Conservation (phyloP, 78 protist species). For the Guillardia theta region DNA sequence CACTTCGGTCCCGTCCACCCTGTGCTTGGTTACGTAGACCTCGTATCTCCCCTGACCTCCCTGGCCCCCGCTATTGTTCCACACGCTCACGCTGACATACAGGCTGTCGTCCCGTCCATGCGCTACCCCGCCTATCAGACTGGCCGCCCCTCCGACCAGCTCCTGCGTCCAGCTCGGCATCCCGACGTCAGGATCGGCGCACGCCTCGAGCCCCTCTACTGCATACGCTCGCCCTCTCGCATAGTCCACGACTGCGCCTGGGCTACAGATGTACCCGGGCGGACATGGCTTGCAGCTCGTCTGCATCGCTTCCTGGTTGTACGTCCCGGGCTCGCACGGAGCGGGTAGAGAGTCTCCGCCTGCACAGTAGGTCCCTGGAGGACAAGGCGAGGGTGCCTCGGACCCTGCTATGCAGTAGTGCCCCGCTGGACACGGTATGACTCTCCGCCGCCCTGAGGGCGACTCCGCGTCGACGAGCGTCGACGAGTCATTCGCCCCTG, state of each 20-base stretch:
- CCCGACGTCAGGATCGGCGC: neutral
- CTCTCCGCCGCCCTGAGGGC: neutral
- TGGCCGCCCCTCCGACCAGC: neutral
- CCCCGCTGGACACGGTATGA: conserved; percentile 43
- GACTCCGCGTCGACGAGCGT: neutral
- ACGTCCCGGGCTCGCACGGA: neutral
- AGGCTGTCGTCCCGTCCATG: neutral
- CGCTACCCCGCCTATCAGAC: neutral
- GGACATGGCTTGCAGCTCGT: neutral
- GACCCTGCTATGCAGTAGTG: conserved; percentile 65
- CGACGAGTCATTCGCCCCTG: neutral
- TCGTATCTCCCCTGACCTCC: neutral
- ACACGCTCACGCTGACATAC: neutral
- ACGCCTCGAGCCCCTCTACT: neutral
- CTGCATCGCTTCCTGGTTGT: neutral
- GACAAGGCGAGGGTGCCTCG: conserved; percentile 35
- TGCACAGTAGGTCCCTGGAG: conserved; percentile 52
- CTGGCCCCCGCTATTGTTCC: neutral
- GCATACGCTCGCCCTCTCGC: neutral
- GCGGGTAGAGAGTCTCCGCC: neutral
- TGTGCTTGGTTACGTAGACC: neutral
- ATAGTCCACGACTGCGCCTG: neutral
- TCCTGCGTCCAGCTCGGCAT: too few relatives aligned
- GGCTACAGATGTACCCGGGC: neutral
- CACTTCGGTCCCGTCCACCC: neutral